Percentiles rank a stretch among this genome's conserved stretches.
Evolutionary conservation across 2,329 filamentous ascomycete genomes (phyloP).

Genomic region (Calonectria montana): DNA sequence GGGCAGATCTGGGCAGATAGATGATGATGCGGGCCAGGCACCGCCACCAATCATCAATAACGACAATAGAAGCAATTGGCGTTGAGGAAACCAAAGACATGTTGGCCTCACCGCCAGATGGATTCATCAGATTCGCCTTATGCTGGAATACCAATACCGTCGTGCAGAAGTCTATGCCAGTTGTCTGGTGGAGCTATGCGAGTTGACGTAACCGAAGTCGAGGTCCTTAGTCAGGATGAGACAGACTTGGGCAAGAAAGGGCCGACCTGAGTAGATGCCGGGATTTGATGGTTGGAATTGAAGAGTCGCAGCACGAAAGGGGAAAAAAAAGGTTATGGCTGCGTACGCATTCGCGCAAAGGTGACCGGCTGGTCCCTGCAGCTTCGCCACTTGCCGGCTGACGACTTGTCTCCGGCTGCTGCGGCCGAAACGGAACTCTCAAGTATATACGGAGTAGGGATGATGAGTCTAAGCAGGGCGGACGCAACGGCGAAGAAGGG

Average conservation of each 20-base stretch:
- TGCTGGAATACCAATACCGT: not conserved
- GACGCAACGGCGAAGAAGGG: not conserved
- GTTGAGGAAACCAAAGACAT: not conserved
- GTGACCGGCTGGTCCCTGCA: not conserved
- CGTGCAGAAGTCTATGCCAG: constrained; percentile 2
- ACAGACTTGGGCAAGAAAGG: not conserved
- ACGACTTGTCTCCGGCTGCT: not conserved
- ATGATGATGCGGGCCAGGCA: not conserved
- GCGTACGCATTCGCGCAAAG: not conserved
- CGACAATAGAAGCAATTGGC: not conserved
- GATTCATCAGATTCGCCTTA: not conserved
- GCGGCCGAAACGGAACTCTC: not conserved
- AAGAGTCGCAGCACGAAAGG: not conserved
- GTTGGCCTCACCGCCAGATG: not conserved
- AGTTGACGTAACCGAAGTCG: constrained; percentile 7
- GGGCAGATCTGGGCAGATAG: constrained; percentile 3
- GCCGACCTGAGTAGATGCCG: not conserved
- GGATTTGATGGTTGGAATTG: not conserved
- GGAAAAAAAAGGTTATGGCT: not conserved
- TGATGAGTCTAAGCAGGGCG: not conserved
- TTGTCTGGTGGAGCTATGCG: constrained; percentile 10
- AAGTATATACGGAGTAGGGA: not conserved
- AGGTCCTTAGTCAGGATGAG: constrained; percentile 1
- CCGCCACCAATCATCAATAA: not conserved
- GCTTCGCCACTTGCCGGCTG: not conserved